Evolutionary conservation across 2,329 filamentous ascomycete genomes (phyloP).

Genomic region (Botrytis deweyae): DNA sequence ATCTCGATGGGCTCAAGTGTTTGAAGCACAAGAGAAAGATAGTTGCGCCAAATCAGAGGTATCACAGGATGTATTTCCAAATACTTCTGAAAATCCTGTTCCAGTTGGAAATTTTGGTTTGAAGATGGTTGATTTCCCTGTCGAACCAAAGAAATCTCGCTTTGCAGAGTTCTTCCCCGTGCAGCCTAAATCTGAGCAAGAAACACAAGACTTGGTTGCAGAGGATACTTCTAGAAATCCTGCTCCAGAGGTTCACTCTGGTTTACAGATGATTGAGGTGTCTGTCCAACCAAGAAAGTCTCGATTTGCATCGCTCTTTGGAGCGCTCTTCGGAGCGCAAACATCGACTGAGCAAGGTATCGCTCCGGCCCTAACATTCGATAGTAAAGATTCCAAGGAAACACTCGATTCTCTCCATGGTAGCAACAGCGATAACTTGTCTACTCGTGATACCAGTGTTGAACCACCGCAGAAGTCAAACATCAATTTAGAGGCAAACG

Average conservation of each 20-base stretch:
- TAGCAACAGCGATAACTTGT: accelerated
- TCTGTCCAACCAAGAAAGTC: not conserved
- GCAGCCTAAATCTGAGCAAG: not conserved
- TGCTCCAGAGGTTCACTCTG: not conserved
- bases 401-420: not conserved
- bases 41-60: not conserved
- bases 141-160: not conserved
- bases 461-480: not conserved
- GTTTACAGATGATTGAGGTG: not conserved
- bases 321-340: not conserved
- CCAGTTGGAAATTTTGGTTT: not conserved
- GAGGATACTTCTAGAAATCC: not conserved
- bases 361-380: not conserved
- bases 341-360: not conserved
- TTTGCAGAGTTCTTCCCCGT: not conserved
- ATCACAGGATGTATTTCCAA: not conserved
- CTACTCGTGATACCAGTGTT: not conserved
- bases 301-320: not conserved
- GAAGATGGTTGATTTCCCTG: not conserved
- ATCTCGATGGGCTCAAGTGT: not conserved
- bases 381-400: not conserved
- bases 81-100: not conserved
- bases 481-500: not conserved
- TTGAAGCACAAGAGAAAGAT: not conserved
- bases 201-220: not conserved